Evolutionary conservation across 108 stramenopile species (phyloP).

Genomic region (Nitzschia putrida): DNA sequence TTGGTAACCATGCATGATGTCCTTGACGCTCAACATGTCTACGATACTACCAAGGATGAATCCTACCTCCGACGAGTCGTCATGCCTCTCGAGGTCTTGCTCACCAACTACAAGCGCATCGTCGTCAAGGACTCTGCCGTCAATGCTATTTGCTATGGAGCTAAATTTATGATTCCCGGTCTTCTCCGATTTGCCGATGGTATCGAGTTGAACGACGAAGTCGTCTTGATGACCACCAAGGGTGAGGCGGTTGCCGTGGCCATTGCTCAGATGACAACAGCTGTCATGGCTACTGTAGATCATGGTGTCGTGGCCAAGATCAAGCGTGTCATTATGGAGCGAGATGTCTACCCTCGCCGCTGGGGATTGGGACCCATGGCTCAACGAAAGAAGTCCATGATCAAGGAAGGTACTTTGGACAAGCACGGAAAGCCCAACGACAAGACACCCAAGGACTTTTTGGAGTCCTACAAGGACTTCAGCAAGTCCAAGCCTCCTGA

Average conservation of each 20-base stretch:
- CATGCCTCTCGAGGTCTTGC: conserved; percentile 95
- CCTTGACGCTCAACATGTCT: conserved; percentile 98
- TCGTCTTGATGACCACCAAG: conserved; percentile 99
- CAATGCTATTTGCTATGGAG: conserved; percentile 99
- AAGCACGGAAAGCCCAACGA: conserved; percentile 98
- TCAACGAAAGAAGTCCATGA: conserved; percentile 94
- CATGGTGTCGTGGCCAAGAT: conserved; percentile 99
- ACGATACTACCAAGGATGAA: conserved; percentile 98
- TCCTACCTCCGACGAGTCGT: conserved; percentile 95
- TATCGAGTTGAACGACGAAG: conserved; percentile 96
- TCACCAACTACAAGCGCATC: conserved; percentile 96
- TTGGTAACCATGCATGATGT: conserved; percentile 99
- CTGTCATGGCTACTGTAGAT: conserved; percentile 99
- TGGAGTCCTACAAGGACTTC: conserved; percentile 80
- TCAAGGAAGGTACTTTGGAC: conserved; percentile 98
- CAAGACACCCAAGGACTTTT: conserved; percentile 92
- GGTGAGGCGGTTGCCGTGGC: conserved; percentile 99
- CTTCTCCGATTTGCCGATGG: conserved; percentile 97
- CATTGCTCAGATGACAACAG: conserved; percentile 99
- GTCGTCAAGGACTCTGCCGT: conserved; percentile 99
- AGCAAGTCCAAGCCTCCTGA: conserved; percentile 61
- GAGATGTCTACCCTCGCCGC: conserved; percentile 97
- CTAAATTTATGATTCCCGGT: conserved; percentile 99
- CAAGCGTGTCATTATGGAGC: conserved; percentile 99
- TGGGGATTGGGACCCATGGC: conserved; percentile 99